Base-by-base conservation (phyloP, 805 yeast genomes). In the Yarrowia sp. region DNA sequence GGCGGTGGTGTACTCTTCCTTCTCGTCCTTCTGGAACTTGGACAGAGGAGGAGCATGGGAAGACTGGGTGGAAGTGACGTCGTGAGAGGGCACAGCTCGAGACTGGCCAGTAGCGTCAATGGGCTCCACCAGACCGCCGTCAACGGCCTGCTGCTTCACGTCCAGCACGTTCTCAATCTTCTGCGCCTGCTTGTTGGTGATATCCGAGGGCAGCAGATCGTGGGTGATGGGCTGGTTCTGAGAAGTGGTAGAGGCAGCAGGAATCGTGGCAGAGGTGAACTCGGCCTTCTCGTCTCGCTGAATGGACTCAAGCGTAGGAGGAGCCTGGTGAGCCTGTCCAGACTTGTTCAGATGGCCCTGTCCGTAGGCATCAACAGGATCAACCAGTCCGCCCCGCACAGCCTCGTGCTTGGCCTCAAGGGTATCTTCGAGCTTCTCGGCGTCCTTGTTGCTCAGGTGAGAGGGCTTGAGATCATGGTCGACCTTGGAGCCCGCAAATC, bases 151-250 rank as follows among this genome's bases (percentile, higher is more conserved):
- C 46, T 55, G 61, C 38, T 55, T 55, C 15, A 40, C 61, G 12
- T 55, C 61, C 33, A 55, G 61, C 20, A 55, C 46, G 38, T 55
- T 24, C 10, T 40, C 61, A 24, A 55, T 20, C 61, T 55, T 55
- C 6, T 13, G 9, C 12, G 46, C 61, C 15, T 39, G 24, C 20
- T 50, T 50, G 56, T 3, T 15, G 58, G 43, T 36, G 33, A 55
- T 36, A 24, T 55, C 46, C 0, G 61, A 55, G 6, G 61, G 61
- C 13, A 14, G 34, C 15, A 55, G 46, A n/a, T 55, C 61, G 15
- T 55, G 61, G 7, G 46, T 10, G n/a, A 55, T 20, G 15, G 61
- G 61, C 34, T 55, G 46, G 46, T 55, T 17, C 46, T 55, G 61
- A 2, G 61, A 55, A 12, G 61, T 39, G 7, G 61, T 55, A 13